Evolutionary conservation across 805 yeast species (phyloP).

Genomic region (Pichia californica): DNA sequence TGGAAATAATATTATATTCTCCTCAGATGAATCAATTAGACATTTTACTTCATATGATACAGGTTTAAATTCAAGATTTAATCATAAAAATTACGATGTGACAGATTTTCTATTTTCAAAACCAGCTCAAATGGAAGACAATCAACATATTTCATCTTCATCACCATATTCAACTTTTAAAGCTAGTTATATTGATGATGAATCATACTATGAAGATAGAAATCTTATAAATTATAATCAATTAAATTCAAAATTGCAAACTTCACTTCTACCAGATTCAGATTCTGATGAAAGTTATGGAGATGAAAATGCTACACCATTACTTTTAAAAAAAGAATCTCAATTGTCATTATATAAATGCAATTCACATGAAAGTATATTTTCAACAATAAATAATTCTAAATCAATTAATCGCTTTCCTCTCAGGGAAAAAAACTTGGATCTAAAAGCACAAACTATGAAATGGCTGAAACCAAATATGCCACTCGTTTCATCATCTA

Average conservation of each 20-base stretch:
- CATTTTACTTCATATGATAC: constrained; percentile 29
- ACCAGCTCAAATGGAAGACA: neutral
- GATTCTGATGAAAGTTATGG: constrained; percentile 23
- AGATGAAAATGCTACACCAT: constrained; percentile 19
- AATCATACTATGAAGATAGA: neutral
- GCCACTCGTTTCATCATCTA: constrained; percentile 17
- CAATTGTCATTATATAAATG: constrained; percentile 13
- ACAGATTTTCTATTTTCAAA: neutral
- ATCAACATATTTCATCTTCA: constrained; percentile 8
- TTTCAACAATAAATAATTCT: constrained; percentile 10
- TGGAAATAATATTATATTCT: neutral
- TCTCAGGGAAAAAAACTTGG: constrained; percentile 10
- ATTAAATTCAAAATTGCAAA: neutral
- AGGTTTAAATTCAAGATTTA: constrained; percentile 17
- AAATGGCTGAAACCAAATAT: constrained; percentile 26
- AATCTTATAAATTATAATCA: neutral
- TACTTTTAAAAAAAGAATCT: constrained; percentile 12
- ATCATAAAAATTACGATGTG: constrained; percentile 1
- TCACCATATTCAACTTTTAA: constrained; percentile 20
- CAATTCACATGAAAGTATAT: constrained; percentile 28
- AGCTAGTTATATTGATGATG: constrained; percentile 14
- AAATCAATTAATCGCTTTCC: neutral
- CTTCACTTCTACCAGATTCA: neutral
- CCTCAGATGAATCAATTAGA: constrained; percentile 18
- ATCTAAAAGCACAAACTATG: constrained; percentile 26